Conservation (phyloP, 805 yeast genomes). For the Candida broadrunensis region DNA sequence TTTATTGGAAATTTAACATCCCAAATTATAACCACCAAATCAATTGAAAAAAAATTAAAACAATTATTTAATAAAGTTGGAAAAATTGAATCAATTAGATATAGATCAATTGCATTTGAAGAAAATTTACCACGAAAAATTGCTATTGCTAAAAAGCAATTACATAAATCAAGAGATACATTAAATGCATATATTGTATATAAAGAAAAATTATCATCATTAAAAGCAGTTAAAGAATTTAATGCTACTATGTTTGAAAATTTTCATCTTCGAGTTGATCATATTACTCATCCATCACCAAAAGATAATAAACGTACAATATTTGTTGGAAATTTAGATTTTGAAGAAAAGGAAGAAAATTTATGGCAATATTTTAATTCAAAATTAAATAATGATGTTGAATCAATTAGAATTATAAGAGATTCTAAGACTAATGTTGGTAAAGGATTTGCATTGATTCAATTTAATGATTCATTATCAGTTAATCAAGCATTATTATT, state of each 20-base stretch:
- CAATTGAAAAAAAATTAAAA: slow-evolving; percentile 61
- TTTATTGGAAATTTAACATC: slow-evolving; percentile 85
- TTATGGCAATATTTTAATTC: slow-evolving; percentile 76
- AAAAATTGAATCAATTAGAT: slow-evolving; percentile 71
- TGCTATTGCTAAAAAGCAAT: slow-evolving; percentile 77
- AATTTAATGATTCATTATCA: slow-evolving; percentile 67
- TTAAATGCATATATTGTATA: slow-evolving; percentile 88
- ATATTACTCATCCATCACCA: slow-evolving; percentile 85
- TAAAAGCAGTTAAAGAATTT: slow-evolving; percentile 43
- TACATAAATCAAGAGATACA: slow-evolving; percentile 75
- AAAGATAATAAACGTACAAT: slow-evolving; percentile 81
- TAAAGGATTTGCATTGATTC: slow-evolving; percentile 96
- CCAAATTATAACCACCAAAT: slow-evolving; percentile 61
- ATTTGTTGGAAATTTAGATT: slow-evolving; percentile 91
- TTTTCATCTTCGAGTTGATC: slow-evolving; percentile 86
- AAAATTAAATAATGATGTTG: slow-evolving; percentile 53
- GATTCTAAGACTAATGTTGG: slow-evolving; percentile 94
- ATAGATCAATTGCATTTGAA: slow-evolving; percentile 86
- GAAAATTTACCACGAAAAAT: slow-evolving; percentile 89
- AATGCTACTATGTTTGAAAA: slow-evolving; percentile 69
- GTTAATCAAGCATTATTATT: slow-evolving; percentile 81
- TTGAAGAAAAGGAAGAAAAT: slow-evolving; percentile 87
- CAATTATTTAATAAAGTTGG: slow-evolving; percentile 54
- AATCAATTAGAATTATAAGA: slow-evolving; percentile 85
- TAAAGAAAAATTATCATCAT: slow-evolving; percentile 47